phyloP scores from a whole-genome alignment of 2,329 filamentous ascomycete species.

The Epichloe elymi region DNA sequence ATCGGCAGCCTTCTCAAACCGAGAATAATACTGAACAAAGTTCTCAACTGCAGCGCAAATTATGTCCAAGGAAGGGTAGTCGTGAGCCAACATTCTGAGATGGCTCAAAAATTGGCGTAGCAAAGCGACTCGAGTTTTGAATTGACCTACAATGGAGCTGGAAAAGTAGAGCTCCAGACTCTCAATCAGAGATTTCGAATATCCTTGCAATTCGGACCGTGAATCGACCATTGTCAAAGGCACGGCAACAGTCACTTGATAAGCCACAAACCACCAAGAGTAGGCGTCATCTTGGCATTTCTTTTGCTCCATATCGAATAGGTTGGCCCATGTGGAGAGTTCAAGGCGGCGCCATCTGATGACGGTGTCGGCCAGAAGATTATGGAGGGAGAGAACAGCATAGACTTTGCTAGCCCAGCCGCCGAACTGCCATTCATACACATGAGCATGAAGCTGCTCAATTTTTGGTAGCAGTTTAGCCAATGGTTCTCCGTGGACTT shows the following conservation, averaged over 20 bases:
- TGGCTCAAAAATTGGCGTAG: slow-evolving; percentile 54
- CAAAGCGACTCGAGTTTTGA: slow-evolving; percentile 55
- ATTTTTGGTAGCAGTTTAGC: slow-evolving; percentile 75
- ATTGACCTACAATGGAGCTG: slow-evolving; percentile 71
- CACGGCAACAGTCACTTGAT: slow-evolving; percentile 72
- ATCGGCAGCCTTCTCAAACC: slow-evolving; percentile 53
- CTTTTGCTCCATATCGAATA: slow-evolving; percentile 72
- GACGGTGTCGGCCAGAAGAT: slow-evolving; percentile 66
- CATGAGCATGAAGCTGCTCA: slow-evolving; percentile 71
- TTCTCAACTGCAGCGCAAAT: slow-evolving; percentile 58
- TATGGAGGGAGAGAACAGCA: slow-evolving; percentile 57
- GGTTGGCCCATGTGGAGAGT: slow-evolving; percentile 76
- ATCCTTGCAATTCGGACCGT: slow-evolving; percentile 44
- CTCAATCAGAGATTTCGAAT: slow-evolving; percentile 57
- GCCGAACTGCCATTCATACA: slow-evolving; percentile 86
- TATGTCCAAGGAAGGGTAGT: slow-evolving; percentile 43
- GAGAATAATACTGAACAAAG: slow-evolving; percentile 61
- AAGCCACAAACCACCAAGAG: slow-evolving; percentile 94
- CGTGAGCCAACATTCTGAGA: slow-evolving; percentile 44
- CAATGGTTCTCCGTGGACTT: slow-evolving; percentile 70
- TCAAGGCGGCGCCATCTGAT: slow-evolving; percentile 86
- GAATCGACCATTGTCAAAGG: slow-evolving; percentile 53
- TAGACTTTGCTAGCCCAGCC: slow-evolving; percentile 75
- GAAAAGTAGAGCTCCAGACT: slow-evolving; percentile 70
- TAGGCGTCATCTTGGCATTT: slow-evolving; percentile 67